Percentiles rank a stretch among this genome's conserved stretches.
phyloP scores from a whole-genome alignment of 805 yeast genomes.

The Myxozyma geophila region DNA sequence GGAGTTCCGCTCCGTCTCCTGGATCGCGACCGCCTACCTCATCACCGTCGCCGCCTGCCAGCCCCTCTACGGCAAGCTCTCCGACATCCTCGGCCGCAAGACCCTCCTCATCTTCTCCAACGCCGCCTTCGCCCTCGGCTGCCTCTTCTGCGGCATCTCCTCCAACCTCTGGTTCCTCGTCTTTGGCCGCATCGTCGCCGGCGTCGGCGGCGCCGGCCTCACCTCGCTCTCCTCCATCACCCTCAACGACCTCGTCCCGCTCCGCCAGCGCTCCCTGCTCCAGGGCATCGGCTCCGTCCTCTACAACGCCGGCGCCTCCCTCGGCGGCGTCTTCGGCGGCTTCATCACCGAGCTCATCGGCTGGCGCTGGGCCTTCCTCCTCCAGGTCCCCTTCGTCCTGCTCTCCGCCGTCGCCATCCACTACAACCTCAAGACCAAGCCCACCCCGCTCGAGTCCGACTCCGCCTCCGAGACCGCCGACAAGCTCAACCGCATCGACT shows the following conservation, averaged over 20 bases:
- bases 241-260: slow-evolving; percentile 68
- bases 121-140: slow-evolving; percentile 54
- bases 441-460: slow-evolving; percentile 59
- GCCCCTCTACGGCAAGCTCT: slow-evolving; percentile 73
- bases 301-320: slow-evolving; percentile 67
- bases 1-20: slow-evolving; percentile 57
- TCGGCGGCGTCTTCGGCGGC: slow-evolving; percentile 57
- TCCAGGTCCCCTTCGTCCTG: slow-evolving; percentile 50
- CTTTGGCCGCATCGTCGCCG: slow-evolving; percentile 62
- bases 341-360: slow-evolving; percentile 52
- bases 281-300: slow-evolving; percentile 72
- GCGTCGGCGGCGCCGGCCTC: slow-evolving; percentile 79
- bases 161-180: slow-evolving; percentile 35
- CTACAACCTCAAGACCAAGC: slow-evolving; percentile 58
- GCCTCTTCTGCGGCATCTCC: slow-evolving; percentile 55
- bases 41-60: slow-evolving; percentile 76
- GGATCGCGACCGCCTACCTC: slow-evolving; percentile 78
- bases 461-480: slow-evolving; percentile 44
- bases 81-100: slow-evolving; percentile 60
- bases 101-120: slow-evolving; percentile 51
- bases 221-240: slow-evolving; percentile 68
- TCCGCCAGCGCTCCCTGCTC: slow-evolving; percentile 67
- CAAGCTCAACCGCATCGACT: slow-evolving; percentile 61
- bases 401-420: slow-evolving; percentile 73
- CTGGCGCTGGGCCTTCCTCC: slow-evolving; percentile 54